phyloP scores from a whole-genome alignment of 2,329 filamentous ascomycete genomes.

The Pseudogymnoascus sp. region DNA sequence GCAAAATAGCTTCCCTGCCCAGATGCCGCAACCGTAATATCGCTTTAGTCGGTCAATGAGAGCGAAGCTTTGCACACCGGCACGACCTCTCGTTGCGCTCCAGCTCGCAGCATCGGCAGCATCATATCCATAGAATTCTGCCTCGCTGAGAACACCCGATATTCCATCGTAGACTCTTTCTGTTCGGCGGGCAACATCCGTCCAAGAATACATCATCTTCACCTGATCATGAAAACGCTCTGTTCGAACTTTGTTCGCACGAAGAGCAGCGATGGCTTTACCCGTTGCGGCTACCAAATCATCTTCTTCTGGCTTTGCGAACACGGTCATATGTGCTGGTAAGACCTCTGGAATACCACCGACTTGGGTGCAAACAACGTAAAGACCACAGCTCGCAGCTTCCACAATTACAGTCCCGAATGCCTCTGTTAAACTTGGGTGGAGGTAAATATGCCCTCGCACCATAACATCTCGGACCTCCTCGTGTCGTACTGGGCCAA shows the following conservation, averaged over 20 bases:
- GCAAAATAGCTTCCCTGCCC: constrained; percentile 96
- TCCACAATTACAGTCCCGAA: constrained; percentile 98
- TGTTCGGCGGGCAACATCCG: constrained; percentile 85
- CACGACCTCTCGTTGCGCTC: constrained; percentile 63
- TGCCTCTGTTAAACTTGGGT: constrained; percentile 89
- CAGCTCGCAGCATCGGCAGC: constrained; percentile 52
- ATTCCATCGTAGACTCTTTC: constrained; percentile 95
- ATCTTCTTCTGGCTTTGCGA: constrained; percentile 93
- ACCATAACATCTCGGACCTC: constrained; percentile 98
- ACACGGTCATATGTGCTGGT: constrained; percentile 93
- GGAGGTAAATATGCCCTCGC: constrained; percentile 89
- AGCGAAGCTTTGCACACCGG: constrained; percentile 74
- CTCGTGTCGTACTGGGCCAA: constrained; percentile 88
- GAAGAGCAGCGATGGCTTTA: constrained; percentile 77
- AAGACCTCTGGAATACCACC: constrained; percentile 95
- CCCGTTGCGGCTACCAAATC: constrained; percentile 86
- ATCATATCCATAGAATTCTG: constrained; percentile 81
- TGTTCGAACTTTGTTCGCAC: constrained; percentile 79
- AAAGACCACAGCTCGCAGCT: constrained; percentile 88
- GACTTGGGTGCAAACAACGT: constrained; percentile 93
- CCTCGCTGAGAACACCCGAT: constrained; percentile 73
- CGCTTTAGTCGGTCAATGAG: constrained; percentile 91
- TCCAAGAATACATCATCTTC: constrained; percentile 98
- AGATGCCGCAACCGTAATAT: constrained; percentile 96
- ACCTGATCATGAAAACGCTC: constrained; percentile 96